Evolutionary conservation across 2,329 filamentous ascomycete genomes (phyloP).

Genomic region (Penicillium decumbens): DNA sequence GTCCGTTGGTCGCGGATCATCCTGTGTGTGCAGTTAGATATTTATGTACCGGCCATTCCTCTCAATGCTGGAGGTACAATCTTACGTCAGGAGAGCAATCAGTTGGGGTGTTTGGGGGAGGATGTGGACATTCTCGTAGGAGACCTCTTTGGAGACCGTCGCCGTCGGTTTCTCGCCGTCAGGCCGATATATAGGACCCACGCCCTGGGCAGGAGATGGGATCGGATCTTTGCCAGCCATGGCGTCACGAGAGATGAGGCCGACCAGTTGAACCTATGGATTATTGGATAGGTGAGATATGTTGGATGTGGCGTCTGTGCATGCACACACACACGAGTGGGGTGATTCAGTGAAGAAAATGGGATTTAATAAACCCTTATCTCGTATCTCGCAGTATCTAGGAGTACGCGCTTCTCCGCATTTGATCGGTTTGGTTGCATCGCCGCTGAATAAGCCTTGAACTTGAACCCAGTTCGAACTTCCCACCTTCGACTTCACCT

Average conservation of each 20-base stretch:
- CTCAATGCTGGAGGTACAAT: slow-evolving; percentile 22
- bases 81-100: slow-evolving; percentile 95
- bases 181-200: slow-evolving; percentile 75
- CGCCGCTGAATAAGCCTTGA: background rate
- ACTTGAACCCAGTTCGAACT: background rate
- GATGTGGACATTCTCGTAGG: slow-evolving; percentile 82
- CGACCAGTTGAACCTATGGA: background rate
- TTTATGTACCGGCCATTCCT: background rate
- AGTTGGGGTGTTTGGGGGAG: slow-evolving; percentile 91
- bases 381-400: slow-evolving; percentile 7
- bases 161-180: slow-evolving; percentile 76
- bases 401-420: background rate
- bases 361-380: slow-evolving; percentile 17
- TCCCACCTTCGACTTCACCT: background rate
- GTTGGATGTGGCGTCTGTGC: background rate
- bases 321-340: background rate
- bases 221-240: slow-evolving; percentile 29
- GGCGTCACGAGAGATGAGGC: slow-evolving; percentile 5
- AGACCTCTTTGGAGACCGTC: slow-evolving; percentile 78
- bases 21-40: slow-evolving; percentile 46
- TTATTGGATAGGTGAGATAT: too few species aligned
- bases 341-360: slow-evolving; percentile 7
- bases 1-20: slow-evolving; percentile 94
- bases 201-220: slow-evolving; percentile 56
- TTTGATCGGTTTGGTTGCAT: background rate